These are phyloP conservation scores for Prunus yedoensis DNA, from an alignment of 331 rosid species.

Conservation along the genomic window DNA sequence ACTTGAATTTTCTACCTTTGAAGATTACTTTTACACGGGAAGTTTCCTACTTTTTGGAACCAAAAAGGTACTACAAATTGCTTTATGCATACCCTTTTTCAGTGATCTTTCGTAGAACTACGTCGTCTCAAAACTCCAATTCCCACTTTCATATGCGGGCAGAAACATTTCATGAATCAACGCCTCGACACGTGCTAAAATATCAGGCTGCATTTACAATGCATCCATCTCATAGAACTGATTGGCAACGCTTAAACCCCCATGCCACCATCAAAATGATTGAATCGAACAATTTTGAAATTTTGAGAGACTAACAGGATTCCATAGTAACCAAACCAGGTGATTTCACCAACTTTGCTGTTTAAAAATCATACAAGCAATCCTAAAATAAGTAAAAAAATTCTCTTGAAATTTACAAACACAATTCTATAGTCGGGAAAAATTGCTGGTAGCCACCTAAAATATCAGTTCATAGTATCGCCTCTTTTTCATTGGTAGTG, in stretches of 20 bases:
- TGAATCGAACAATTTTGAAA: neutral
- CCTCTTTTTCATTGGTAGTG: neutral
- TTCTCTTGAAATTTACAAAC: conserved; percentile 31
- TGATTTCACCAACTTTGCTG: neutral
- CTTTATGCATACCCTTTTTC: too few relatives aligned
- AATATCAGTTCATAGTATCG: conserved; percentile 26
- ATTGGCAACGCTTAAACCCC: neutral
- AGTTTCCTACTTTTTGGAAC: too few relatives aligned
- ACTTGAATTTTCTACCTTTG: neutral
- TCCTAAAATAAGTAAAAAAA: neutral
- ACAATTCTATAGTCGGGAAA: conserved; percentile 17
- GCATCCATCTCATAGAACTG: neutral
- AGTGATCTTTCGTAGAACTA: too few relatives aligned
- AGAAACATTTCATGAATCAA: neutral
- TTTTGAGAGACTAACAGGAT: neutral
- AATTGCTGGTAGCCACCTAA: conserved; percentile 12
- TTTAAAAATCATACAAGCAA: conserved; percentile 1
- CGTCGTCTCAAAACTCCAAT: too few relatives aligned
- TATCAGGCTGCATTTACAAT: neutral
- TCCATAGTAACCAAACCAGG: conserved; percentile 8
- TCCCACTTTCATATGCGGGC: too few relatives aligned
- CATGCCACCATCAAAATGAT: neutral
- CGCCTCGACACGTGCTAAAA: neutral
- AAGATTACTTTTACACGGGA: too few relatives aligned
- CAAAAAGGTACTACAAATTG: too few relatives aligned